Conservation (phyloP, 2,329 filamentous ascomycete genomes). For the Pezicula rhizophila region DNA sequence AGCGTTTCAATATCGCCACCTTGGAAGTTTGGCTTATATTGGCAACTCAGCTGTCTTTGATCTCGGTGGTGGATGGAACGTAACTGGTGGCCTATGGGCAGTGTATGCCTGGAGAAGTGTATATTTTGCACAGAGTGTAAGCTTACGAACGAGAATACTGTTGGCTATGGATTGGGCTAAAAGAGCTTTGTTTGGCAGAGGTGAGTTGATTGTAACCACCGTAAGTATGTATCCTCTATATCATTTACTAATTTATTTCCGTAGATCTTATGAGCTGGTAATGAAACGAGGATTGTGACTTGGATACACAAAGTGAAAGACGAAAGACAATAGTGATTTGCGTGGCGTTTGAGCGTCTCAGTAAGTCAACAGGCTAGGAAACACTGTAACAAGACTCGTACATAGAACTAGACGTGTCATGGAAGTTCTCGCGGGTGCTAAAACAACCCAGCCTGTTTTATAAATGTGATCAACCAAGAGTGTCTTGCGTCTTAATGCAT, state of each 20-base stretch:
- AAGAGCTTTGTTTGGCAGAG: conserved; percentile 88
- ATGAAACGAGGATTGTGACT: too few species aligned
- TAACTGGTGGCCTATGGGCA: conserved; percentile 80
- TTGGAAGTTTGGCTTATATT: conserved; percentile 89
- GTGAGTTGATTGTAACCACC: conserved; percentile 37
- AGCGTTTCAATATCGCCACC: conserved; percentile 88
- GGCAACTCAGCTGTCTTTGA: conserved; percentile 97
- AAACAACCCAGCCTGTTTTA: too few species aligned
- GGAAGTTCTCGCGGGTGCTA: too few species aligned
- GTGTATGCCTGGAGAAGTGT: conserved; percentile 95
- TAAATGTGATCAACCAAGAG: too few species aligned
- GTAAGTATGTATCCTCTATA: background rate
- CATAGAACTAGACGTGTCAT: too few species aligned
- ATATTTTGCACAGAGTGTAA: conserved; percentile 97
- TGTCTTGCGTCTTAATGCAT: too few species aligned
- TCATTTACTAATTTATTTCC: conserved; percentile 2
- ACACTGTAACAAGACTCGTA: too few species aligned
- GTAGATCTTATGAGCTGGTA: conserved; percentile 19
- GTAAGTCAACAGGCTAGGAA: too few species aligned
- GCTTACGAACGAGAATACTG: conserved; percentile 78
- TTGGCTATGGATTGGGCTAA: conserved; percentile 99
- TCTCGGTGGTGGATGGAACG: conserved; percentile 67
- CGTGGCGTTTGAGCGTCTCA: too few species aligned
- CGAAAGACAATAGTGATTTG: too few species aligned
- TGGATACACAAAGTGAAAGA: too few species aligned